Evolutionary conservation across 108 stramenopile genomes (phyloP), one percentile per base, ranked within the genome.

Genomic region (Cylindrotheca closterium): DNA sequence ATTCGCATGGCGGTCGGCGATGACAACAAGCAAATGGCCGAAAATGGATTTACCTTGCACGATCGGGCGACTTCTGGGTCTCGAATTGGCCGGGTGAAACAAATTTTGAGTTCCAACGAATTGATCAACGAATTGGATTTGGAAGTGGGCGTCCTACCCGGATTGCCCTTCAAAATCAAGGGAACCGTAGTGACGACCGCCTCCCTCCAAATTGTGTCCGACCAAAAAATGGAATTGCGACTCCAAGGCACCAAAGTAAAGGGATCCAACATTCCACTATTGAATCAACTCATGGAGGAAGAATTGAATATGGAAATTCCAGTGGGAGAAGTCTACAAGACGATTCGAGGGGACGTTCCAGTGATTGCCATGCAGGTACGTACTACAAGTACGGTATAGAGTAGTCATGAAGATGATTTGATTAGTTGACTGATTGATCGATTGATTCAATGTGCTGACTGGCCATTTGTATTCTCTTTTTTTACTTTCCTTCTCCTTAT

Each of bases 111-210:
- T 24, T 46, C 65, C 12, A 57, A 79, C 8, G 51, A 50, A 10
- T 58, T 92, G 15, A 59, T 85, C 34, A 85, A 79, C 58, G 85
- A 87, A 58, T 85, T 89, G 31, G 86, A 88, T 47, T 66, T 93
- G 51, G 80, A 84, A 72, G 88, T 93, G 1, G 91, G 91, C 0
- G 24, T 89, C 30, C 23, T 87, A 29, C 91, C 91, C 2, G 88
- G 87, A 45, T 60, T 92, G 49, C 91, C 91, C 18, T 23, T 89
- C 1, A 71, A 65, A 29, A 67, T 88, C 7, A 74, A 84, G 59
- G 91, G 88, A 27, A 93, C 86, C 29, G 88, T 93, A 0, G 70
- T 93, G 4, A 89, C 91, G 2, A 67, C 65, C 32, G 88, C 92
- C n/a, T 60, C 75, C 2, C 48, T 93, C 63, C 55, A 67, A 7